Evolutionary conservation across 2,329 filamentous ascomycete species (phyloP), one percentile per base, ranked within the genome.

Genomic region (Epichloe brachyelytri): DNA sequence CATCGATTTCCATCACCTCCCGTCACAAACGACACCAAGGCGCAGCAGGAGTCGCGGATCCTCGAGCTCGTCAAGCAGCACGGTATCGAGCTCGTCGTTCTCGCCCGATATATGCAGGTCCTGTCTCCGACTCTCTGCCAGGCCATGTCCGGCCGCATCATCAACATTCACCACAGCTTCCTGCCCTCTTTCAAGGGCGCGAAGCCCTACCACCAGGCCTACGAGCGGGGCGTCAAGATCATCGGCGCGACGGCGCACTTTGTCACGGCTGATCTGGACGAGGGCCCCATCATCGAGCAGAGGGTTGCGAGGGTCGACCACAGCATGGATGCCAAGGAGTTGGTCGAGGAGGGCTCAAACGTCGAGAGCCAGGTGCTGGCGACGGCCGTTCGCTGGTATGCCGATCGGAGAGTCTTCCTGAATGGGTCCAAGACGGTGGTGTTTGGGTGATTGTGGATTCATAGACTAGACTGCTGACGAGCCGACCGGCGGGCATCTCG

Each of bases 91-190:
- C 77, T 93, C 49, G 78, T 93, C 49, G 86, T 93, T 1, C 73
- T 93, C 45, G 87, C 87, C 6, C 81, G 87, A 53, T 93, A 93
- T 71, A 93, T 93, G 87, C 87, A 93, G 71, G 85, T 93, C 34
- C 75, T 93, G 11, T 86, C 82, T 20, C 86, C 86, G 0, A 78
- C 70, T 8, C 73, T 93, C 40, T 93, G 87, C 71, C 70, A 76
- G 52, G 85, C 80, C 60, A 90, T 93, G 86, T 85, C 81, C 48
- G 87, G 87, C 53, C 82, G 81, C 65, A 93, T 93, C 71, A 91
- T 93, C 83, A 93, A 93, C 71, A 91, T 93, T 68, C 87, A 93
- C 71, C 87, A 93, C 71, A 85, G 79, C 58, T 93, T 93, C 78
- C 67, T 93, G 75, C 87, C 87, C 0, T 83, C 78, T 10, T 93